Evolutionary conservation across 352 stramenopile genomes (phyloP).

Genomic region (Phytophthora lateralis): DNA sequence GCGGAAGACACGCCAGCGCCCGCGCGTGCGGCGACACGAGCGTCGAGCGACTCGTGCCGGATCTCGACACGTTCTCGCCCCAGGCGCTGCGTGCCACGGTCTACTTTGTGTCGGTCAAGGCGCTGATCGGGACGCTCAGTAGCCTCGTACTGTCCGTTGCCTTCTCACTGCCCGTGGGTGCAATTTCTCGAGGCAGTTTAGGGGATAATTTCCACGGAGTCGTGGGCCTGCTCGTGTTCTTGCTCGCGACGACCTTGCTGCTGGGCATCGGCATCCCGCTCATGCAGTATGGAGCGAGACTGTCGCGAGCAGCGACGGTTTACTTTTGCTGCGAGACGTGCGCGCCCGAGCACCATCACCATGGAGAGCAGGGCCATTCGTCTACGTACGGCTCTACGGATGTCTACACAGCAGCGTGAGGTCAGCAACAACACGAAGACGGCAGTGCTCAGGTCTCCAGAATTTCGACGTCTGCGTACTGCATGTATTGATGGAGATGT

Average conservation of each 20-base stretch:
- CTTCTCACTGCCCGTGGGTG: constrained; percentile 54
- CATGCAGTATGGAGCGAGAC: constrained; percentile 54
- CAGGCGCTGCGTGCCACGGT: constrained; percentile 48
- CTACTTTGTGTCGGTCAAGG: constrained; percentile 74
- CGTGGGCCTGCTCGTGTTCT: constrained; percentile 50
- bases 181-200: constrained; percentile 38
- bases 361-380: constrained; percentile 22
- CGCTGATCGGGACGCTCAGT: constrained; percentile 54
- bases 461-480: background rate
- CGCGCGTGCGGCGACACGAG: constrained; percentile 40
- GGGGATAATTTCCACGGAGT: constrained; percentile 50
- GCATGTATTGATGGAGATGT: background rate
- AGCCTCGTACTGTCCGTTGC: constrained; percentile 56
- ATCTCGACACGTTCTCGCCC: constrained; percentile 51
- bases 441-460: background rate
- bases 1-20: constrained; percentile 38
- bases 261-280: constrained; percentile 54
- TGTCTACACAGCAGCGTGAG: constrained; percentile 13
- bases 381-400: constrained; percentile 46
- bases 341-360: constrained; percentile 47
- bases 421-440: background rate
- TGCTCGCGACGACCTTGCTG: constrained; percentile 51
- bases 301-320: constrained; percentile 55
- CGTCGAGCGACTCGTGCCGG: constrained; percentile 53
- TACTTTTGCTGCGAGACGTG: constrained; percentile 78